Percentiles rank a stretch among this genome's conserved stretches.
Conservation (phyloP, 768 basidiomycete genomes). For the Leccinum boreale region DNA sequence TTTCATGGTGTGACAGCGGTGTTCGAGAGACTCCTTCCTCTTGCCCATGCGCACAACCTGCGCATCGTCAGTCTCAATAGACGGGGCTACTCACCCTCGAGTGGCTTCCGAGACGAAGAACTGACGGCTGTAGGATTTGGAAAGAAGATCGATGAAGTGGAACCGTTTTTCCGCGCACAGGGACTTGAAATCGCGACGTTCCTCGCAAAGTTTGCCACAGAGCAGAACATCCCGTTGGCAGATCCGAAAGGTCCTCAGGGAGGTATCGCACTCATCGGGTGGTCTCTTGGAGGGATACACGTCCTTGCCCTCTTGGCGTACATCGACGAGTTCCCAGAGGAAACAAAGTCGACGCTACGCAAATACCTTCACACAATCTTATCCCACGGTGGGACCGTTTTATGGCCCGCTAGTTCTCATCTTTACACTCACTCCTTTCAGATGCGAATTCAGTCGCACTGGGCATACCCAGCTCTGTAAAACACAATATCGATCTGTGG, state of each 20-base stretch:
- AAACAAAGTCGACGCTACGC: slow-evolving; percentile 3
- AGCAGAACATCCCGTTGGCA: slow-evolving; percentile 14
- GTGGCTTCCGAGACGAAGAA: slow-evolving; percentile 16
- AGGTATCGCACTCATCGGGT: slow-evolving; percentile 18
- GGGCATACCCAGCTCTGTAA: slow-evolving; percentile 4
- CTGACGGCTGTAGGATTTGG: slow-evolving; percentile 5
- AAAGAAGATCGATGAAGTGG: slow-evolving; percentile 17
- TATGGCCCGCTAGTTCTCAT: background rate
- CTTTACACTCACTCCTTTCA: background rate
- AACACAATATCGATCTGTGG: background rate
- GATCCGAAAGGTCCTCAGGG: background rate
- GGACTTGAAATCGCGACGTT: slow-evolving; percentile 21
- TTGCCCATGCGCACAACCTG: slow-evolving; percentile 18
- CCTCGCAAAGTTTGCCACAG: slow-evolving; percentile 12
- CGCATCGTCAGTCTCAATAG: slow-evolving; percentile 25
- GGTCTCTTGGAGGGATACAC: slow-evolving; percentile 20
- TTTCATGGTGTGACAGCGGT: background rate
- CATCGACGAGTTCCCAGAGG: slow-evolving; percentile 8
- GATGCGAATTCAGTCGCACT: slow-evolving; percentile 3
- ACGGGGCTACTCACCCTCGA: slow-evolving; percentile 28
- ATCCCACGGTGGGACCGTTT: slow-evolving; percentile 10
- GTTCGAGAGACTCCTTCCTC: slow-evolving; percentile 21
- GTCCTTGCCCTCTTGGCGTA: slow-evolving; percentile 11
- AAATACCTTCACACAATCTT: slow-evolving; percentile 22
- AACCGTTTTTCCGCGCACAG: slow-evolving; percentile 13